Evolutionary conservation across 306 rosid species (phyloP), one percentile per base, ranked within the genome.

Genomic region (Potentilla sterilis): DNA sequence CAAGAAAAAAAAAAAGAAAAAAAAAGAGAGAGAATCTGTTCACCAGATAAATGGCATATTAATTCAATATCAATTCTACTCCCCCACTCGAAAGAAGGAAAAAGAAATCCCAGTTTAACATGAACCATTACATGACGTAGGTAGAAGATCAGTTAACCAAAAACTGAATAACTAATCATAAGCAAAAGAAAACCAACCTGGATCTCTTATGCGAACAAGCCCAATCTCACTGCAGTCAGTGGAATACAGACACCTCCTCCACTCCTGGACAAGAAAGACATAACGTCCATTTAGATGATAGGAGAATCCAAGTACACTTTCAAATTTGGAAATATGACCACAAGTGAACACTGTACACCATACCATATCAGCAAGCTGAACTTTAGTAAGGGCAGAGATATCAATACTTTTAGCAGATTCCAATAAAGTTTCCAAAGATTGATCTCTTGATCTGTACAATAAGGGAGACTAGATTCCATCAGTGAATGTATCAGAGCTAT

Each of bases 161-260:
- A 52, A 59, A 41, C 42, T 22, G 37, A 12, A 62, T n/a, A n/a
- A 81, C n/a, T 70, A 72, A 46, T 55, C 40, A 67, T 37, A 65
- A 38, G 43, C 3, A 70, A 15, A 54, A 68, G 42, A 76, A 83
- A 57, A 76, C 78, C 51, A 82, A 95, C 98, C 97, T 83, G 99
- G 85, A 65, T 90, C 89, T 86, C 81, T 85, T 73, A 90, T 61
- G 52, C 38, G 85, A 74, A 89, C 93, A 77, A 90, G 87, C 78
- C 99, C 97, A 59, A 89, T 80, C 79, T 95, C 97, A 81, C 92
- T 86, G 82, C 91, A 92, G 77, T 95, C 99, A 15, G 92, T 92
- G 78, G 88, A 86, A 82, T 83, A 90, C 79, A 95, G 49, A 18
- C 88, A 81, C 58, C 59, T 85, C 82, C 79, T 95, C 99, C 99